Evolutionary conservation across 768 basidiomycete genomes (phyloP), one percentile per base, ranked within the genome.

Genomic region (Nidula microcarpa): DNA sequence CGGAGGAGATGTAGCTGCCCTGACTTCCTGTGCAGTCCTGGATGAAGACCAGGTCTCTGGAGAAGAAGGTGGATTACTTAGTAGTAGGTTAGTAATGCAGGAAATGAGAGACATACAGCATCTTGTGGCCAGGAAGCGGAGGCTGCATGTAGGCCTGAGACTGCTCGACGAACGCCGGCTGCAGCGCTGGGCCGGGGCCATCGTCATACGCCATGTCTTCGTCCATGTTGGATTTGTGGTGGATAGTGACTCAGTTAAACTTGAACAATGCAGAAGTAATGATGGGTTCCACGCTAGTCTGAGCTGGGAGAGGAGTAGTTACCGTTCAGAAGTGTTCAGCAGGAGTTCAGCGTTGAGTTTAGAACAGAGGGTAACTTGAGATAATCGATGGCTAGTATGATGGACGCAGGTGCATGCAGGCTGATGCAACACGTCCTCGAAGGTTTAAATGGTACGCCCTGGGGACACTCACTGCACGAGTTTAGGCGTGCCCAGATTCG

Each of bases 1-100:
- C 94, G 45, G 91, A 91, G n/a, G 89, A 80, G 59, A 93, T 94
- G 72, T 93, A 93, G 65, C 85, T 88, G 34, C 89, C 90, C 60
- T 94, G 91, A 62, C 88, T 91, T 11, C 94, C 94, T 6, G 94
- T 97, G 69, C 94, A 95, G 71, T 97, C 94, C 67, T 96, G 91
- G 16, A 97, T 83, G 74, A 97, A 97, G 45, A 94, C 94, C 55
- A 97, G 84, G 72, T 97, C 94, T 55, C 91, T 94, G 66, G 35
- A 34, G 30, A 41, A 3, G 35, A 17, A 8, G 3, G 9, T 4
- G 36, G 23, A 30, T 30, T 30, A 30, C 2, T 34, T 4, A n/a
- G 36, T 33, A 17, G 41, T 17, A 14, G 36, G 11, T 18, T 33
- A 50, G 48, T 44, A 51, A 53, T 33, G 36, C 51, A 50, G 44